Evolutionary conservation across 169 alveolate genomes (phyloP), one percentile per base, ranked within the genome.

Genomic region (Amoebophrya sp.): DNA sequence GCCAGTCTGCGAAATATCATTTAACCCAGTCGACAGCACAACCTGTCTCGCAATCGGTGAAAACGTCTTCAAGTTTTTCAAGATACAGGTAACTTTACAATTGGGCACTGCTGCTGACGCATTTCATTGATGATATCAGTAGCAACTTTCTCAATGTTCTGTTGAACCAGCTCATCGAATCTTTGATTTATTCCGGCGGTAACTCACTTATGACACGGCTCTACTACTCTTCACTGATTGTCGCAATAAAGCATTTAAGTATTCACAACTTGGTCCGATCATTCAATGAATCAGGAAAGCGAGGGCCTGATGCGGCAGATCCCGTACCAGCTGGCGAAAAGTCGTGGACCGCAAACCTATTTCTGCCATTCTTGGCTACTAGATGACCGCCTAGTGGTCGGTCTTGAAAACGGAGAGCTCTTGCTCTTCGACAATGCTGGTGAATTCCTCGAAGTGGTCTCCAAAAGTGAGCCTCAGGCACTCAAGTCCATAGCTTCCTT

Each of bases 341-440:
- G 65, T 47, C 65, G 83, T 94, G 41, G 95, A 94, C 78, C 92
- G 93, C 24, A 90, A 93, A 40, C 91, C n/a, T 96, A 83, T 93
- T 89, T 95, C 39, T 95, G 96, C 92, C 97, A 95, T 91, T 78
- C 96, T n/a, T 96, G 97, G 96, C 95, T 95, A 41, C 92, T 92
- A 36, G 97, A 95, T 90, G 97, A 96, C 89, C 94, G 94, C 89
- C 36, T 96, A 89, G 94, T 96, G 6, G 95, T 95, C 0, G 96
- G 97, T 39, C 95, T 97, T 36, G 97, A 96, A 47, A 18, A 18
- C 83, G 83, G 83, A 26, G 97, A 96, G 90, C 90, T 96, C 40
- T 78, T 96, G 41, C 92, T 95, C 14, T 94, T 95, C 89, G 96
- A 95, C 55, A 93, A 94, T 29, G 94, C 94, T 53, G 96, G 97